Base-by-base conservation (phyloP, 2,329 filamentous ascomycete genomes). In the Hirsutella thompsonii region DNA sequence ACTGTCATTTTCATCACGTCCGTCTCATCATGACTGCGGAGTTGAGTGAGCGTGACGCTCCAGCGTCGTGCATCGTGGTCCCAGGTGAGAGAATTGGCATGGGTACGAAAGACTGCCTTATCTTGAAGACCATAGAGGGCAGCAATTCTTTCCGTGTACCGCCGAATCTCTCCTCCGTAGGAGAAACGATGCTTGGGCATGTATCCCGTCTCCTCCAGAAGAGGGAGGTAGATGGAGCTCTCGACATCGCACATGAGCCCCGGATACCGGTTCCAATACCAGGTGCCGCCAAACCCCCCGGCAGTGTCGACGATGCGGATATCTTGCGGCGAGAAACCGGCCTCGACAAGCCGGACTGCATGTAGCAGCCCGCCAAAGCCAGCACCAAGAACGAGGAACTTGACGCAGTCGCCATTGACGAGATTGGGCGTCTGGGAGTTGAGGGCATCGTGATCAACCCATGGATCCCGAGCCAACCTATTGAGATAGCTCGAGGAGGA, bases 161-260 rank as follows among this genome's bases (percentile, higher is more conserved):
- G 52, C 2, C 62, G 57, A 8, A 72, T 37, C 40, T 74, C 70
- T 3, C 54, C 47, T 0, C 64, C 68, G 9, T 55, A 55, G 0
- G 64, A 56, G 46, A 70, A 73, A 34, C 63, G 63, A 35, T 71
- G 60, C 14, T 60, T 68, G 0, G 76, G 77, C 52, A 78, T 66
- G 49, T 76, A 78, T 0, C 68, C 68, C 2, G 64, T 76, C 53
- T 79, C 74, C 44, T 80, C 75, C 2, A 80, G 62, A 11, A 77
- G 55, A 3, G 75, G 74, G 56, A 79, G 55, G 49, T 80, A 81
- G n/a, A 67, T 61, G 47, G 73, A 77, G 39, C 65, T 64, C 54
- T 81, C 76, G 3, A 76, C 57, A 48, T 81, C 76, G 50, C 75
- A 80, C 46, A 63, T 61, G 8, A 70, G 51, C 0, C 67, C 68